Base-by-base conservation (phyloP, 768 basidiomycete species). In the Panellus pusillus region DNA sequence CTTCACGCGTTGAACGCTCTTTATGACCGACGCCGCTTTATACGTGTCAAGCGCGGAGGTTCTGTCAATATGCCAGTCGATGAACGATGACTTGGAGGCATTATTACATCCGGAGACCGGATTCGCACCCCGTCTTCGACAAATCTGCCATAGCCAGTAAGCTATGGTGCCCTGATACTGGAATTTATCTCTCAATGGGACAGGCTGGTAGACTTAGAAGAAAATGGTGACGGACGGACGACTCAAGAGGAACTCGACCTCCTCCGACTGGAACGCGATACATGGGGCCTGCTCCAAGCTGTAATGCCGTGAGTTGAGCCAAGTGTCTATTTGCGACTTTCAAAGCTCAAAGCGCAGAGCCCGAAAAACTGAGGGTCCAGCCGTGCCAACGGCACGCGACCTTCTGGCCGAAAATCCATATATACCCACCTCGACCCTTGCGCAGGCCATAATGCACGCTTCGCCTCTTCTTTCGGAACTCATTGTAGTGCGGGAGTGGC, bases 401-500 rank as follows among this genome's bases (percentile, higher is more conserved):
- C 70, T 92, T 9, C 75, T 93, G 35, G 63, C 76, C 2, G 71
- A 81, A 58, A 93, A 95, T 64, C 90, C 91, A 0, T 94, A 93
- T 70, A 89, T 87, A 0, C 91, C 93, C 0, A 84, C 88, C 0
- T 78, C 83, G 5, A 84, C 84, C 0, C 78, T 94, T 24, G 88
- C 87, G 0, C 86, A 91, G 64, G 79, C 83, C 3, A 81, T 91
- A 46, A 79, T 94, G 76, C 70, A 79, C 44, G 70, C 81, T 3
- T 89, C 86, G 0, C 82, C 81, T 0, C 75, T 86, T 2, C 82
- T 93, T 32, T 70, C 80, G 0, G 91, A 92, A 55, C 88, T 93
- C 50, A 76, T 90, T 42, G 83, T 89, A 40, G 84, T 93, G 8
- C 82, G 89, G n/a, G 90, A 93, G 67, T 94, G 92, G 92, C 76